These are phyloP conservation scores for Xylariaceae sp. DNA, from an alignment of 2,329 filamentous ascomycete genomes.

Conservation along the genomic window DNA sequence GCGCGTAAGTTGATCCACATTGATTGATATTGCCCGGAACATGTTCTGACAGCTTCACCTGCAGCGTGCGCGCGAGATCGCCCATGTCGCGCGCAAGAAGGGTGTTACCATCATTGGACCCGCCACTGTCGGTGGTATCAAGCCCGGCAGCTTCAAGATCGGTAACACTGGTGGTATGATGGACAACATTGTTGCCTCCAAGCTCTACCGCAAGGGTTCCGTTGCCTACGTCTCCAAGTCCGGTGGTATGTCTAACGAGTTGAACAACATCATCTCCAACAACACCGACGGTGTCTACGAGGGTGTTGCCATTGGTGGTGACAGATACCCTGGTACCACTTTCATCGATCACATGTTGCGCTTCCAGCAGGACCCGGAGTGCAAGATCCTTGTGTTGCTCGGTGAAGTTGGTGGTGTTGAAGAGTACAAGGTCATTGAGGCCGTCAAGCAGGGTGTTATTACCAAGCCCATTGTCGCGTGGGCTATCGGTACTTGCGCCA, in stretches of 20 bases:
- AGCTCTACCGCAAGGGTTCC: constrained; percentile 98
- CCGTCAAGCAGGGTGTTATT: constrained; percentile 87
- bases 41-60: constrained; percentile 26
- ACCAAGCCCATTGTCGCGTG: constrained; percentile 98
- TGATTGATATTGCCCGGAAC: neutral
- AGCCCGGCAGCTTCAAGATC: constrained; percentile 99
- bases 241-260: constrained; percentile 99
- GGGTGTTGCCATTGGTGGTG: constrained; percentile 98
- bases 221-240: constrained; percentile 99
- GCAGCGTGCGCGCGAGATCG: constrained; percentile 93
- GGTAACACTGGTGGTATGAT: constrained; percentile 99
- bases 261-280: constrained; percentile 98
- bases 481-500: constrained; percentile 98
- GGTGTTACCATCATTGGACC: constrained; percentile 98
- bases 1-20: constrained; percentile 58
- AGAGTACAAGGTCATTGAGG: constrained; percentile 99
- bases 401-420: constrained; percentile 99
- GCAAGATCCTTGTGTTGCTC: constrained; percentile 93
- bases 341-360: constrained; percentile 98
- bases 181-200: constrained; percentile 99
- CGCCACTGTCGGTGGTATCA: constrained; percentile 97
- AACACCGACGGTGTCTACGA: constrained; percentile 98
- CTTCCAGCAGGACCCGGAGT: constrained; percentile 93
- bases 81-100: constrained; percentile 96
- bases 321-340: constrained; percentile 96